Evolutionary conservation across 371 early-diverging fungal genomes (phyloP), one percentile per base, ranked within the genome.

Genomic region (Mortierella polycephala): DNA sequence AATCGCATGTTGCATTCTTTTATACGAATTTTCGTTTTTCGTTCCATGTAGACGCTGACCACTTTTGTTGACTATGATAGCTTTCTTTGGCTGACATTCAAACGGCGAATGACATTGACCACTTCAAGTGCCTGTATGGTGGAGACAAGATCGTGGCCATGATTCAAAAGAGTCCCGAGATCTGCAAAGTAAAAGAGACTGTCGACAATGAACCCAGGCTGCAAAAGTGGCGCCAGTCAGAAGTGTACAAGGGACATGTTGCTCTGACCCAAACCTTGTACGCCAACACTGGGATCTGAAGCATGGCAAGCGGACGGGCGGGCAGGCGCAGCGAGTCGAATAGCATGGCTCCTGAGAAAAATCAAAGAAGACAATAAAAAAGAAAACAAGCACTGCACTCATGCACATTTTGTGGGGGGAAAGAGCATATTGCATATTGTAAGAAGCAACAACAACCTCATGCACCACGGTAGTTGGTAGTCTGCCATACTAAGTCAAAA

Each of bases 151-250:
- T 71, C 11, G 41, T 75, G 41, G 60, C 46, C 9, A 10, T 44
- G 66, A 70, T 75, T 47, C 62, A 64, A 47, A 46, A 62, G 50
- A 52, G 51, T 12, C 66, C 69, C 16, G 71, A 66, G 67, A 66
- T 75, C 41, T 71, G 71, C 67, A 64, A 62, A 52, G 71, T 75
- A 57, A 71, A 71, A 42, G 71, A 71, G 21, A 30, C 50, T 7
- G 76, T 75, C 1, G 76, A 75, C 20, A 47, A 4, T 7, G 76
- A 75, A 13, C 76, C 76, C 11, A 54, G 63, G 2, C 37, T 75
- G 44, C 76, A 69, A 45, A 12, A 11, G 8, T 75, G 76, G 76
- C 71, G 76, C n/a, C 67, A 70, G 49, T 71, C 71, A 0, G 71
- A 75, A 47, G 64, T 8, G 1, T 75, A 75, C 59, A 69, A 62